Evolutionary conservation across 768 basidiomycete genomes (phyloP).

Genomic region (Glaciozyma martinii): DNA sequence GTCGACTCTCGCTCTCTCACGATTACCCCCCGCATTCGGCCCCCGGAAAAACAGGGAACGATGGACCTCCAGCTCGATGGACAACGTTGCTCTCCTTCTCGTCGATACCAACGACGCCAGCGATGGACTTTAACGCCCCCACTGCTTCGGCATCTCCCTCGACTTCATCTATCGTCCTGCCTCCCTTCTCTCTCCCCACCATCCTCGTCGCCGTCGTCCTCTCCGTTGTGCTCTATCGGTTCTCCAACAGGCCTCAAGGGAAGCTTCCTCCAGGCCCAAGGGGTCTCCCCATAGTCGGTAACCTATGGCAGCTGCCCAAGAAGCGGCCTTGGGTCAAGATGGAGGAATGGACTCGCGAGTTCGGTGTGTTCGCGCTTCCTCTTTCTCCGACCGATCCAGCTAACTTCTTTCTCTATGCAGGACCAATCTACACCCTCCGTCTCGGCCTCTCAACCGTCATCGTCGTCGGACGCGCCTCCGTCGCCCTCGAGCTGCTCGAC

Average conservation of each 20-base stretch:
- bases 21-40: too few species aligned
- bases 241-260: neutral
- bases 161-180: neutral
- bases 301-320: slow-evolving; percentile 31
- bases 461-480: slow-evolving; percentile 27
- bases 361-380: slow-evolving; percentile 11
- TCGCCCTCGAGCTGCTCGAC: slow-evolving; percentile 33
- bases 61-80: too few species aligned
- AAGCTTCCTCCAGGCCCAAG: slow-evolving; percentile 15
- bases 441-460: slow-evolving; percentile 29
- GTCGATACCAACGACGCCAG: neutral
- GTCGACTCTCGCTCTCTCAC: too few species aligned
- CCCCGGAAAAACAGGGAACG: too few species aligned
- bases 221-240: neutral
- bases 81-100: neutral
- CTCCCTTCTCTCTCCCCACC: neutral
- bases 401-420: neutral
- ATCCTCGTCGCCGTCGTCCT: neutral
- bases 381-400: neutral
- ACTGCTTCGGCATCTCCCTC: neutral
- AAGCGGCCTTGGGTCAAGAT: slow-evolving; percentile 31
- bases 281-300: slow-evolving; percentile 29
- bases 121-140: neutral
- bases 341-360: slow-evolving; percentile 31
- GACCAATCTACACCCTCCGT: slow-evolving; percentile 30